A percentile compares a stretch with the other conserved stretches of the same genome.
Conservation (phyloP, 1,284 basidiomycete species). For the Cutaneotrichosporon mucoides region DNA sequence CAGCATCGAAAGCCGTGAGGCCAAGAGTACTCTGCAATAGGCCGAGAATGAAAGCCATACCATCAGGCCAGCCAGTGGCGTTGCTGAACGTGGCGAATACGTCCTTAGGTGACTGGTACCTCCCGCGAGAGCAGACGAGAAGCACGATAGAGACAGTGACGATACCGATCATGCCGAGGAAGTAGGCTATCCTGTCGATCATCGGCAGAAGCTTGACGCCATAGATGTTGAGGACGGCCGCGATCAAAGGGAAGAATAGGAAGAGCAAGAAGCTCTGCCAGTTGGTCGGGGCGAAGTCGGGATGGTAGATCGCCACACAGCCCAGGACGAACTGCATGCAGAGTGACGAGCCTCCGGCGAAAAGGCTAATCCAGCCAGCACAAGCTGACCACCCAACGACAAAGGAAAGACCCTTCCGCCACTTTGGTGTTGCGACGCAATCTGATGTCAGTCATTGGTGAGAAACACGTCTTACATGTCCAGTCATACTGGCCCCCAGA, state of each 20-base stretch:
- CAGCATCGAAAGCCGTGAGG: conserved; percentile 23
- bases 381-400: conserved; percentile 10
- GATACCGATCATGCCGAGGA: conserved; percentile 37
- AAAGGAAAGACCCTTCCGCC: conserved; percentile 9
- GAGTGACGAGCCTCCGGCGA: conserved; percentile 33
- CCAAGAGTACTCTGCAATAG: conserved; percentile 35
- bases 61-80: conserved; percentile 17
- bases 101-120: conserved; percentile 39
- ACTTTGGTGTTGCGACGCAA: conserved; percentile 13
- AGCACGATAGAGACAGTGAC: conserved; percentile 31
- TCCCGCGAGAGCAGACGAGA: conserved; percentile 13
- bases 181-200: conserved; percentile 26
- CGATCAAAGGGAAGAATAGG: conserved; percentile 3
- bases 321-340: conserved; percentile 32
- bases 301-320: conserved; percentile 7
- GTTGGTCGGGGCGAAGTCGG: not conserved
- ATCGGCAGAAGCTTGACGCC: conserved; percentile 12
- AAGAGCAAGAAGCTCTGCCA: conserved; percentile 16
- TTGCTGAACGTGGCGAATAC: conserved; percentile 47
- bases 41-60: conserved; percentile 45
- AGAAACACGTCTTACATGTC: conserved; percentile 4
- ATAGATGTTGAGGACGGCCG: conserved; percentile 15
- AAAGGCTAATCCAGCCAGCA: conserved; percentile 47
- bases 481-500: conserved; percentile 46
- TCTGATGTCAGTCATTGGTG: not conserved